Base-by-base conservation (phyloP, 495 filamentous ascomycete genomes). In the Aspergillus conjunctus region DNA sequence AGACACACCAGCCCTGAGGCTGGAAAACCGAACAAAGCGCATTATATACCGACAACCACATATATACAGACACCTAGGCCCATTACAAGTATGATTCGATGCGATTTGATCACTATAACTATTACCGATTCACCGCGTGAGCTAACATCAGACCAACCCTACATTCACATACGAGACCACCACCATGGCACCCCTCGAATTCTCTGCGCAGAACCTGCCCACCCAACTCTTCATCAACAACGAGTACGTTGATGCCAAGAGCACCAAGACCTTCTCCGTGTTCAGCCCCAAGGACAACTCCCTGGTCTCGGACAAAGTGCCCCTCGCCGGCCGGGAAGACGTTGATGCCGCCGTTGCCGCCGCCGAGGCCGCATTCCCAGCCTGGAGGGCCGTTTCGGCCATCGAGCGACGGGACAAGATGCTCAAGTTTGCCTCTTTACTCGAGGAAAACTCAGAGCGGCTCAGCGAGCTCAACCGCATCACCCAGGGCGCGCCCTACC, bases 301-400 rank as follows among this genome's bases (percentile, higher is more conserved):
- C 34, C 3, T 37, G 34, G 34, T 37, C 34, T 37, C 34, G 1
- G 34, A 37, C 46, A 18, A 50, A 22, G 56, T 51, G 17, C 57
- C 49, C 18, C 34, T 52, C 7, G 39, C 57, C 34, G 37, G 37
- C 8, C 12, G 14, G 15, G 57, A 12, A 11, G 62, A 65, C 43
- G 58, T 65, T 9, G 37, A 65, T 30, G n/a, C 8, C 7, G 62
- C 62, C 39, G 58, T 65, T 2, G 45, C 18, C 4, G 57, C 51
- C 20, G 61, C 32, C 90, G 87, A 50, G 92, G 73, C 22, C 1
- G 61, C 61, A 14, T 58, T 58, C 31, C 50, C 48, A 3, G 10
- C 17, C 4, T 63, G 61, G 61, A 54, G 18, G 26, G 18, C 10
- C 3, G 5, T 55, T 14, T 3, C 43, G 8, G 39, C 17, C 5